Evolutionary conservation across 2,329 filamentous ascomycete species (phyloP), one percentile per base, ranked within the genome.

Genomic region (Alternaria sp.): DNA sequence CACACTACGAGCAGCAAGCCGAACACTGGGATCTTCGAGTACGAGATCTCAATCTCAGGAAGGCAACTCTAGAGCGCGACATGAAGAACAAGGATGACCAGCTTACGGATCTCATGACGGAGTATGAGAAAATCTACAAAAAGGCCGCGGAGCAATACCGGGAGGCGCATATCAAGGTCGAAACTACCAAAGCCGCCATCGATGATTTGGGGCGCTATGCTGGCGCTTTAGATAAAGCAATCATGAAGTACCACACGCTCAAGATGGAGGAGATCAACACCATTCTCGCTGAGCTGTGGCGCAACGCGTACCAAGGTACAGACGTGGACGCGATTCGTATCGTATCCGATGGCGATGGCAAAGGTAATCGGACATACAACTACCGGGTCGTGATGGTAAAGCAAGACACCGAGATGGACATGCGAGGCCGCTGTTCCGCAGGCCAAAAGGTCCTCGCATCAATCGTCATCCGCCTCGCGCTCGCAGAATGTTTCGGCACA

Each of bases 251-350:
- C 77, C 96, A 99, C 82, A 87, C 90, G 28, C 84, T 97, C 77
- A 99, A 99, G 84, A 99, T 99, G 96, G 92, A 96, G 71, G 94
- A 99, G 79, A 95, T 99, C 79, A 99, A 99, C 81, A 88, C 89
- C 60, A 97, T 97, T 79, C 91, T 96, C 54, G 93, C 92, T 68
- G 96, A 99, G 79, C 87, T 99, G n/a, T 99, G 96, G 96, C 92
- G 93, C 81, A 91, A 90, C 75, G 97, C 96, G 2, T 99, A 99
- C 81, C 93, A 96, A 77, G 96, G 96, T 68, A 98, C 95, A 1
- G 96, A 99, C 76, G 94, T 99, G 59, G 96, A 99, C 83, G 96
- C 92, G 1, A 97, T 99, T 76, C 87, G 96, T 75, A 98, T 99
- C 81, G 91, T 92, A 44, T 97, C 94, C 17, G 95, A 98, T 80